Evolutionary conservation across 1,139 yeast species (phyloP).

Genomic region (Yamadazyma sp.): DNA sequence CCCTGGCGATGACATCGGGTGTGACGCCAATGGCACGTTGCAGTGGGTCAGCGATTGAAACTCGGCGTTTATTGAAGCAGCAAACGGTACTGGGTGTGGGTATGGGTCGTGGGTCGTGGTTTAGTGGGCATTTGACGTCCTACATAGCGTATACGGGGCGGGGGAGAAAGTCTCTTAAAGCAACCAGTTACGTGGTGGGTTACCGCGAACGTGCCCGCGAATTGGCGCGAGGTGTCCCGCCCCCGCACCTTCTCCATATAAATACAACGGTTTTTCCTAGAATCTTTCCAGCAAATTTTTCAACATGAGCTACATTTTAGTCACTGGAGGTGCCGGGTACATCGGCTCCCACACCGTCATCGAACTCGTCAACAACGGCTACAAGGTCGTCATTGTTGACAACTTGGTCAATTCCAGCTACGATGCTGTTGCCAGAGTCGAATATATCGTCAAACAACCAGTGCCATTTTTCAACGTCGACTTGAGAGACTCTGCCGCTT

Average conservation of each 20-base stretch:
- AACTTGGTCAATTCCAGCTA: slow-evolving; percentile 66
- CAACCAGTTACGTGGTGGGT: not conserved
- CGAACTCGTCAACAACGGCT: slow-evolving; percentile 62
- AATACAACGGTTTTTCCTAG: slow-evolving; percentile 5
- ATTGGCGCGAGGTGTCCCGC: not conserved
- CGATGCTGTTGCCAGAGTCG: slow-evolving; percentile 68
- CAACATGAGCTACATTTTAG: slow-evolving; percentile 44
- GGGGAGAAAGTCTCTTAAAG: too few species aligned
- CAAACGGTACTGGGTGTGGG: too few species aligned
- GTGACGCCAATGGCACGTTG: slow-evolving; percentile 1
- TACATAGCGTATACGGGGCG: too few species aligned
- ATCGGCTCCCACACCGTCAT: slow-evolving; percentile 82
- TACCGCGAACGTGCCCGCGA: too few species aligned
- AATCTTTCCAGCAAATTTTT: slow-evolving; percentile 6
- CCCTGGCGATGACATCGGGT: not conserved
- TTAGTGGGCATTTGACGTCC: too few species aligned
- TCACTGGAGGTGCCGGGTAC: slow-evolving; percentile 88
- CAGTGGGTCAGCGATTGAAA: too few species aligned
- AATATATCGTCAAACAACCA: slow-evolving; percentile 46
- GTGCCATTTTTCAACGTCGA: slow-evolving; percentile 65
- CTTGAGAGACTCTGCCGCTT: slow-evolving; percentile 49
- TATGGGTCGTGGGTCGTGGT: too few species aligned
- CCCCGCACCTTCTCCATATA: slow-evolving; percentile 3
- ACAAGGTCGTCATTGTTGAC: slow-evolving; percentile 71
- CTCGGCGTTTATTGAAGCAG: too few species aligned